Base-by-base conservation (phyloP, 768 basidiomycete species). In the Termitomyces sp. region DNA sequence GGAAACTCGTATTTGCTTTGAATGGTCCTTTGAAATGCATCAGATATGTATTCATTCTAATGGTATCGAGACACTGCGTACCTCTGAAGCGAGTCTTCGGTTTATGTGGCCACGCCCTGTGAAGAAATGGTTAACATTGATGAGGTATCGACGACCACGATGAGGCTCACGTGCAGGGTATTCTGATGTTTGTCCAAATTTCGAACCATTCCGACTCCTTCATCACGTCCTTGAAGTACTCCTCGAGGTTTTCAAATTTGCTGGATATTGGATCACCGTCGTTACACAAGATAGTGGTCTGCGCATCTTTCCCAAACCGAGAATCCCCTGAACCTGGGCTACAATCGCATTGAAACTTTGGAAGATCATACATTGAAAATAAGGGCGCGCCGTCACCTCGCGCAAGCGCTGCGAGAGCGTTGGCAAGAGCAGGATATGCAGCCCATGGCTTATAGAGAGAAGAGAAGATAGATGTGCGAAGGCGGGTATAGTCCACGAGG, bases 371-470 rank as follows among this genome's bases (percentile, higher is more conserved):
- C 11, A 64, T 44, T 6, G 60, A 37, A 50, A 71, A 73, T 16
- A 76, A 45, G 1, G 61, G 37, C 6, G 56, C 59, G 3, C 66
- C 72, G 55, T 74, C 62, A 2, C 75, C 73, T 6, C 48, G 59
- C 7, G 69, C 65, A 11, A 79, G 63, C 12, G 67, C 71, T 0
- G 74, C 68, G 0, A 78, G 66, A 5, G 61, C 74, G 9, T 67
- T 55, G 1, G 77, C 75, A 35, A 79, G 67, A 0, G 50, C 8
- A 0, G 66, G 64, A 59, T 74, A 80, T 3, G 25, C 7, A 2
- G 61, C 61, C 47, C 69, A 77, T 7, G 77, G 77, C 0, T 55
- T 46, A 49, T 75, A 77, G 0, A 80, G 66, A 2, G 71, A 25
- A 1, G 16, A 2, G 56, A 78, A 78, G 5, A 77, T 58, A 0